Evolutionary conservation across 2,329 filamentous ascomycete genomes (phyloP).

Genomic region (Xylaria sp.): DNA sequence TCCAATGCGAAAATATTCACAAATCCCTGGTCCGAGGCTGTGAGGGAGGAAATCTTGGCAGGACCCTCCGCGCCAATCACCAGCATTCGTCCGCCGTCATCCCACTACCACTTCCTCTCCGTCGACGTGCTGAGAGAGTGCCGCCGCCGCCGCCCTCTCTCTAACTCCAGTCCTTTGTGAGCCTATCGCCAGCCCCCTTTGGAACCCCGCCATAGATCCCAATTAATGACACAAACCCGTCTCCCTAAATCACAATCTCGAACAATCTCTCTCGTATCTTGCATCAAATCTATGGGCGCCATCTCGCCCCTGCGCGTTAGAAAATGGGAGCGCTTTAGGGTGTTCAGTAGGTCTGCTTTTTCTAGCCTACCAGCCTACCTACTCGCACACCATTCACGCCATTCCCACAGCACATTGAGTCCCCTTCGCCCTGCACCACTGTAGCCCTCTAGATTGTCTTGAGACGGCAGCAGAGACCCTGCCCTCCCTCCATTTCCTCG

Average conservation of each 20-base stretch:
- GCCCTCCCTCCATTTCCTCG: background rate
- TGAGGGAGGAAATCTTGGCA: conserved; percentile 17
- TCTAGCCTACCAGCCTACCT: background rate
- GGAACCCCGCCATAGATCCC: conserved; percentile 3
- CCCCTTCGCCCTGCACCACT: background rate
- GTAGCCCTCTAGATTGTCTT: background rate
- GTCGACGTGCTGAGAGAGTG: conserved; percentile 11
- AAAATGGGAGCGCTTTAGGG: conserved; percentile 40
- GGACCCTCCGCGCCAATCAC: conserved; percentile 16
- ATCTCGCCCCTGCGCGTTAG: conserved; percentile 26
- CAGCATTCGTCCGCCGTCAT: conserved; percentile 21
- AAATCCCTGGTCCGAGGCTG: conserved; percentile 11
- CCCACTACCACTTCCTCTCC: conserved; percentile 17
- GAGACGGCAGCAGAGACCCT: no score
- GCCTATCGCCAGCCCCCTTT: conserved; percentile 22
- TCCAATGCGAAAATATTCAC: background rate
- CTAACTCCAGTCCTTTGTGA: conserved; percentile 12
- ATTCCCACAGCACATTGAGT: background rate
- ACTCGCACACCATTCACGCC: no score
- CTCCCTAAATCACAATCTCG: background rate
- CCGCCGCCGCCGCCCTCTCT: conserved; percentile 10
- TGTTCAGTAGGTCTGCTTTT: conserved; percentile 28
- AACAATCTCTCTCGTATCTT: conserved; percentile 3
- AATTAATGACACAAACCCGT: conserved; percentile 15
- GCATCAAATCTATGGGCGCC: conserved; percentile 33